These are phyloP conservation scores for Chrysosporium keratinophilum DNA, from an alignment of 2,329 filamentous ascomycete genomes.

Conservation along the genomic window DNA sequence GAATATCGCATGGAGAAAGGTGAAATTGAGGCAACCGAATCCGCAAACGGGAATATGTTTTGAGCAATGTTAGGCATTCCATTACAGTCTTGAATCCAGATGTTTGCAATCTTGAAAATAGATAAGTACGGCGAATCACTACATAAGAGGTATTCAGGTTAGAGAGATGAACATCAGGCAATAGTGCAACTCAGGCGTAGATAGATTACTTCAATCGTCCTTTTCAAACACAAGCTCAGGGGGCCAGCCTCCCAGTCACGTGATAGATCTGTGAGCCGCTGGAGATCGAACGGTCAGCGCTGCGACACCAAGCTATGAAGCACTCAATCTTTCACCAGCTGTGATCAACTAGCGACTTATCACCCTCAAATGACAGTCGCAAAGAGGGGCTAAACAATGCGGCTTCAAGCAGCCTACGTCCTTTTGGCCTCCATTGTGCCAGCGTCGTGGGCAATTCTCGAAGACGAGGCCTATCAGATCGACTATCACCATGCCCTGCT, in stretches of 20 bases:
- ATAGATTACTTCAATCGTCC: too few relatives aligned
- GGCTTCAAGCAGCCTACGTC: slow-evolving; percentile 33
- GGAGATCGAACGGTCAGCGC: not conserved
- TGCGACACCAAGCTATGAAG: not conserved
- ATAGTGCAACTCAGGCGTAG: too few relatives aligned
- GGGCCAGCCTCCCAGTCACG: too few relatives aligned
- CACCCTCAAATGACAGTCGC: slow-evolving; percentile 26
- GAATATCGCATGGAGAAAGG: slow-evolving; percentile 40
- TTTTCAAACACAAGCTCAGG: too few relatives aligned
- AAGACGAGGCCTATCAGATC: slow-evolving; percentile 80
- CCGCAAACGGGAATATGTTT: slow-evolving; percentile 49
- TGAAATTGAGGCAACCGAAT: slow-evolving; percentile 42
- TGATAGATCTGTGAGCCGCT: not conserved
- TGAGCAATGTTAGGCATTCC: not conserved
- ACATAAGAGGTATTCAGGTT: too few relatives aligned
- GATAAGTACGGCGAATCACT: too few relatives aligned
- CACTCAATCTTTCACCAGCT: not conserved
- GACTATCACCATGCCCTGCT: slow-evolving; percentile 90
- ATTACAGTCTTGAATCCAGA: too few relatives aligned
- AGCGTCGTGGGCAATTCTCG: slow-evolving; percentile 59
- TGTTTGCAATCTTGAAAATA: too few relatives aligned
- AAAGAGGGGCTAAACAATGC: slow-evolving; percentile 26
- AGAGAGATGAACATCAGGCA: too few relatives aligned
- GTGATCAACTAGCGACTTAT: not conserved
- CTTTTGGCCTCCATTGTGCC: slow-evolving; percentile 38